Conservation (phyloP, 1,139 yeast species). For the Taphrina confusa region DNA sequence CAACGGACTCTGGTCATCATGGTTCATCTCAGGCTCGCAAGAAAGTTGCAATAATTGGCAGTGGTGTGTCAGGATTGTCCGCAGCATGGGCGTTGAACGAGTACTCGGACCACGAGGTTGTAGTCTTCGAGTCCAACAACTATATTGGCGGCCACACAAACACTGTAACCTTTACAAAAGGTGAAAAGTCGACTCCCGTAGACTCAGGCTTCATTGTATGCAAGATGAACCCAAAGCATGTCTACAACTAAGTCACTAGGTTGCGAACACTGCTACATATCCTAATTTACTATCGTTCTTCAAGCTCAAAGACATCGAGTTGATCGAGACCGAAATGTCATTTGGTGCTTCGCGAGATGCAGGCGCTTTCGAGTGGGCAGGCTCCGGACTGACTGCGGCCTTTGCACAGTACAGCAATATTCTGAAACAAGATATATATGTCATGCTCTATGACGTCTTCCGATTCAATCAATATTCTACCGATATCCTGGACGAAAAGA, state of each 20-base stretch:
- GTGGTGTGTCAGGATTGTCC: slow-evolving; percentile 37
- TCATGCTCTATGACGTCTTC: slow-evolving; percentile 23
- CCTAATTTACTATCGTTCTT: slow-evolving; percentile 28
- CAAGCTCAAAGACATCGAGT: slow-evolving; percentile 9
- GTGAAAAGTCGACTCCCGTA: slow-evolving; percentile 16
- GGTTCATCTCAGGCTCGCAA: not conserved
- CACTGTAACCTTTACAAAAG: slow-evolving; percentile 21
- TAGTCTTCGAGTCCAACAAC: slow-evolving; percentile 20
- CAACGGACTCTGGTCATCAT: not conserved
- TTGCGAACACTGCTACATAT: slow-evolving; percentile 30
- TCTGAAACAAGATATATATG: slow-evolving; percentile 19
- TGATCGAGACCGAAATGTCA: slow-evolving; percentile 29
- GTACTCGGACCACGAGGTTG: slow-evolving; percentile 27
- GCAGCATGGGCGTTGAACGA: slow-evolving; percentile 35
- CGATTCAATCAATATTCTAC: slow-evolving; percentile 33
- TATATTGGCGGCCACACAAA: slow-evolving; percentile 33
- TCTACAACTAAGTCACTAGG: not conserved
- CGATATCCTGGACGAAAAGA: slow-evolving; percentile 16
- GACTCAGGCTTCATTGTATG: slow-evolving; percentile 29
- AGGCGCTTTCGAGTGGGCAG: slow-evolving; percentile 33
- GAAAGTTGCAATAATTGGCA: slow-evolving; percentile 36
- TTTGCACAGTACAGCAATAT: slow-evolving; percentile 24
- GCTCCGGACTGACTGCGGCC: slow-evolving; percentile 17
- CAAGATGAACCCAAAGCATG: not conserved
- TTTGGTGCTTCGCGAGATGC: slow-evolving; percentile 31